A percentile compares a stretch with the other conserved stretches of the same genome.
phyloP scores from a whole-genome alignment of 2,329 filamentous ascomycete genomes.

The Cladosporium sp. region DNA sequence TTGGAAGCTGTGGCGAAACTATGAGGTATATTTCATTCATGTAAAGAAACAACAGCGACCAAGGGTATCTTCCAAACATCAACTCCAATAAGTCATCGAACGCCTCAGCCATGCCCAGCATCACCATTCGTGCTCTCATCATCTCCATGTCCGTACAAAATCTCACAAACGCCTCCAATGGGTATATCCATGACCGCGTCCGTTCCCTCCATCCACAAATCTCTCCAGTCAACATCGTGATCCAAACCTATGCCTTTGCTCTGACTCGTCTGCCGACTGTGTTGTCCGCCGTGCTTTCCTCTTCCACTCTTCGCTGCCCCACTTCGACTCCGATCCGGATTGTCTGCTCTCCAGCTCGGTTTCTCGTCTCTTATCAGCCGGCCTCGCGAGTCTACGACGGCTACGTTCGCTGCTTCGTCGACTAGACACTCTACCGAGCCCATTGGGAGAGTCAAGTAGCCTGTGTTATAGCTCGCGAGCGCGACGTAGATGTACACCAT shows the following conservation, averaged over 20 bases:
- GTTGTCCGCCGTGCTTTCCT: slow-evolving; percentile 36
- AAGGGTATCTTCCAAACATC: background rate
- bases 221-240: slow-evolving; percentile 67
- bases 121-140: background rate
- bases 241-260: slow-evolving; percentile 27
- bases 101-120: slow-evolving; percentile 10
- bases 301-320: slow-evolving; percentile 35
- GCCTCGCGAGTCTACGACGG: slow-evolving; percentile 74
- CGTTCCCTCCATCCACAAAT: slow-evolving; percentile 86
- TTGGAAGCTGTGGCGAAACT: too few species aligned
- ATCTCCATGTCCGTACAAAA: slow-evolving; percentile 68
- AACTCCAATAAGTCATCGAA: background rate
- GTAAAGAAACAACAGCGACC: too few species aligned
- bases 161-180: slow-evolving; percentile 89
- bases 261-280: slow-evolving; percentile 38
- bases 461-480: slow-evolving; percentile 85
- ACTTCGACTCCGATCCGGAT: background rate
- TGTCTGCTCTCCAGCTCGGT: slow-evolving; percentile 28
- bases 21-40: too few species aligned
- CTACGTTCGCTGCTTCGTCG: slow-evolving; percentile 84
- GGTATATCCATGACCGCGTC: slow-evolving; percentile 98
- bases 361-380: slow-evolving; percentile 46
- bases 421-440: slow-evolving; percentile 83
- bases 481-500: slow-evolving; percentile 94
- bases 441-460: slow-evolving; percentile 80